Conservation (phyloP, 805 yeast genomes). For the Citeromyces matritensis region DNA sequence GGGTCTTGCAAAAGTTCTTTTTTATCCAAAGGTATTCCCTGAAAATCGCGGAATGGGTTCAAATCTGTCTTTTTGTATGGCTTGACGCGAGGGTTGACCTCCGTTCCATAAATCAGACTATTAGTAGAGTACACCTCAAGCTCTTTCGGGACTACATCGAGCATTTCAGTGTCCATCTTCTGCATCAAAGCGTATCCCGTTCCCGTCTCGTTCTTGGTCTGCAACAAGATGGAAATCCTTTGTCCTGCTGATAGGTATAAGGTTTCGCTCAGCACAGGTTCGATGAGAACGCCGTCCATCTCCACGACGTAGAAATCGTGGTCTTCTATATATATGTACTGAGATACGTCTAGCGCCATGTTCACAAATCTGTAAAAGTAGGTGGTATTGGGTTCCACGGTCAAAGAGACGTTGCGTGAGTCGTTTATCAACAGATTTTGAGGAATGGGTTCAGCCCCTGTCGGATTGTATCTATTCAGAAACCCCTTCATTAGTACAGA, state of each 20-base stretch:
- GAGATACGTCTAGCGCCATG: conserved; percentile 62
- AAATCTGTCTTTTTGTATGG: conserved; percentile 32
- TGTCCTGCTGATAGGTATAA: conserved; percentile 69
- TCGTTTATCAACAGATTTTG: conserved; percentile 53
- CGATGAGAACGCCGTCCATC: conserved; percentile 57
- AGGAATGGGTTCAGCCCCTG: conserved; percentile 78
- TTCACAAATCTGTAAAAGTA: conserved; percentile 52
- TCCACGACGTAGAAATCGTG: conserved; percentile 62
- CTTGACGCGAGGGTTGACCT: conserved; percentile 15
- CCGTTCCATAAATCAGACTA: conserved; percentile 32
- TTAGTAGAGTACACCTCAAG: conserved; percentile 39
- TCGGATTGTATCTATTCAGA: conserved; percentile 56
- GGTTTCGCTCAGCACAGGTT: conserved; percentile 38
- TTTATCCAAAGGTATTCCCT: conserved; percentile 21
- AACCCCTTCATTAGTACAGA: conserved; percentile 29
- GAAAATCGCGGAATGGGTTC: conserved; percentile 39
- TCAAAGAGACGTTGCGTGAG: conserved; percentile 37
- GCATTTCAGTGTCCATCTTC: conserved; percentile 47
- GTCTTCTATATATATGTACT: conserved; percentile 51
- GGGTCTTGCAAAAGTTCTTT: conserved; percentile 35
- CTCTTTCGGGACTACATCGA: conserved; percentile 51
- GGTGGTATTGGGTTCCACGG: conserved; percentile 43
- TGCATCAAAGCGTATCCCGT: conserved; percentile 50
- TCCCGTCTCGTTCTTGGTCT: conserved; percentile 25
- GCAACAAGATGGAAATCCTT: conserved; percentile 53